Evolutionary conservation across 2,329 filamentous ascomycete genomes (phyloP).

Genomic region (Lojkania enalia): DNA sequence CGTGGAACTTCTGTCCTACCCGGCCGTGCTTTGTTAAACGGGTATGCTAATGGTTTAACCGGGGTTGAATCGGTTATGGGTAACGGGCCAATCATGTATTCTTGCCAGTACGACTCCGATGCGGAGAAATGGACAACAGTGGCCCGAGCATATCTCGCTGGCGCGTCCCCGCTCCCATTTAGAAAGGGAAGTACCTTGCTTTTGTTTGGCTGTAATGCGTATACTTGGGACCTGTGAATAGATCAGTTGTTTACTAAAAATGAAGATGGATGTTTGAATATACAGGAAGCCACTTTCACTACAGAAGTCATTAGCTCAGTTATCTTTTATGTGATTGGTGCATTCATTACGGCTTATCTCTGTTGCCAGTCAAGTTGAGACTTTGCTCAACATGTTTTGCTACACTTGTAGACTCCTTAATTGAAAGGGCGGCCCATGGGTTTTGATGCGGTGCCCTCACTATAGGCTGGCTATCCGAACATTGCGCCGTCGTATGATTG

Average conservation of each 20-base stretch:
- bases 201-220: conserved; percentile 22
- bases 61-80: conserved; percentile 49
- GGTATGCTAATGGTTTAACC: conserved; percentile 22
- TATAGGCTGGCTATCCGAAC: no score
- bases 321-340: no score
- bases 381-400: not conserved
- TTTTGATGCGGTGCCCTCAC: no score
- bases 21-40: conserved; percentile 15
- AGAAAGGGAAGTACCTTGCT: conserved; percentile 23
- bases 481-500: no score
- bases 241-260: not conserved
- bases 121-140: conserved; percentile 20
- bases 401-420: not conserved
- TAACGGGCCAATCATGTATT: conserved; percentile 56
- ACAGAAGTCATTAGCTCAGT: no score
- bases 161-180: conserved; percentile 12
- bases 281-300: no score
- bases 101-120: conserved; percentile 41
- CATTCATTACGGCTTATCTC: no score
- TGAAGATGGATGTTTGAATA: no score
- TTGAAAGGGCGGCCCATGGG: not conserved
- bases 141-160: conserved; percentile 25
- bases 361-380: not conserved
- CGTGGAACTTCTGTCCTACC: not conserved
- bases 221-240: not conserved